These are phyloP conservation scores for Aspergillus texensis DNA, from an alignment of 2,329 filamentous ascomycete genomes.

Conservation along the genomic window DNA sequence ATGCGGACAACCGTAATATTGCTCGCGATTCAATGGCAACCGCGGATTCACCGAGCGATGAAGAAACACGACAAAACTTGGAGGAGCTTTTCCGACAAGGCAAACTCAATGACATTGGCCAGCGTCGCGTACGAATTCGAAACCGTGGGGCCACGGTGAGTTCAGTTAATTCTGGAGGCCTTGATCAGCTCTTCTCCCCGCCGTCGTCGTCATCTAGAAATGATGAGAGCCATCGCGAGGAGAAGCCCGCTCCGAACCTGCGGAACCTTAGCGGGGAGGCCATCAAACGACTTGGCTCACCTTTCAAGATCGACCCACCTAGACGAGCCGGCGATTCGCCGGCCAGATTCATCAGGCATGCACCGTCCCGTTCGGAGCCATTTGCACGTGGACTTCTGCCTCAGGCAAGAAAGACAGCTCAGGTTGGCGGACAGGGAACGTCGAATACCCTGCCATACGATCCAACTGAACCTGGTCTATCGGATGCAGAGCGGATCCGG, in stretches of 20 bases:
- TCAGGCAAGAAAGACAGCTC: constrained; percentile 19
- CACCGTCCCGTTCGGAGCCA: constrained; percentile 48
- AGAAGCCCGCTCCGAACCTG: constrained; percentile 29
- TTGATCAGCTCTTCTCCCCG: constrained; percentile 59
- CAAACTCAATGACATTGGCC: constrained; percentile 50
- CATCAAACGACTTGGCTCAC: constrained; percentile 51
- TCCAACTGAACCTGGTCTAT: constrained; percentile 38
- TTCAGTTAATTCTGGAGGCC: constrained; percentile 55
- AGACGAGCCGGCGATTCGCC: constrained; percentile 34
- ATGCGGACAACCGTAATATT: constrained; percentile 46
- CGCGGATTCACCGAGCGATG: constrained; percentile 53
- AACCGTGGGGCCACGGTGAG: constrained; percentile 65
- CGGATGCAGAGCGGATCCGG: constrained; percentile 43
- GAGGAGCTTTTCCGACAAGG: constrained; percentile 49
- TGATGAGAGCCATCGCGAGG: constrained; percentile 24
- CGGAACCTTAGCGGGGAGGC: constrained; percentile 40
- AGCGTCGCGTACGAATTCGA: constrained; percentile 61
- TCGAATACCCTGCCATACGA: constrained; percentile 30
- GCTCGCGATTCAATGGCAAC: constrained; percentile 44
- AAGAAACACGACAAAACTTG: constrained; percentile 58
- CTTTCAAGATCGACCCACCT: constrained; percentile 46
- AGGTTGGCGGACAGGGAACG: constrained; percentile 18
- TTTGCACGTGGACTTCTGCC: constrained; percentile 37
- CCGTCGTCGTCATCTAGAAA: constrained; percentile 40
- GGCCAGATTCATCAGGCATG: constrained; percentile 40